phyloP scores from a whole-genome alignment of 2,329 filamentous ascomycete genomes.

The Davidsoniella neocaledoniae region DNA sequence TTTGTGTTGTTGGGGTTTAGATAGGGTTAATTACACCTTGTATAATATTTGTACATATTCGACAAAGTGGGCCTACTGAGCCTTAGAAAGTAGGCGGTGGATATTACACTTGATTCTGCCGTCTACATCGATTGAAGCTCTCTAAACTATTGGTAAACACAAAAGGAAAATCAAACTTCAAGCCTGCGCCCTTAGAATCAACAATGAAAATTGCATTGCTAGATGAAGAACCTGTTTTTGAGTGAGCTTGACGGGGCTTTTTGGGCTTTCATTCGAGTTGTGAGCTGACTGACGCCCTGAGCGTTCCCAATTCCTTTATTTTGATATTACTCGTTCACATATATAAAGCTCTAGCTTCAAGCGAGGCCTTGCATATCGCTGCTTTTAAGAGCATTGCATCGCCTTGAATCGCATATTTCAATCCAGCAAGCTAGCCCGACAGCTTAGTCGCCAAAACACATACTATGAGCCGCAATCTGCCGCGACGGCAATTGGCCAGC shows the following conservation, averaged over 20 bases:
- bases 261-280: background rate
- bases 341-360: too few relatives aligned
- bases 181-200: background rate
- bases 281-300: background rate
- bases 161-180: background rate
- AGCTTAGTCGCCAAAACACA: background rate
- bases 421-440: background rate
- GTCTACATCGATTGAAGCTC: too few relatives aligned
- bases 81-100: background rate
- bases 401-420: background rate
- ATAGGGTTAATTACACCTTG: too few relatives aligned
- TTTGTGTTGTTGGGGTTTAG: too few relatives aligned
- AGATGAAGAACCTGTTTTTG: too few relatives aligned
- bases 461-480: slow-evolving; percentile 27
- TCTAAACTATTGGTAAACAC: background rate
- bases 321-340: background rate
- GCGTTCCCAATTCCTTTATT: background rate
- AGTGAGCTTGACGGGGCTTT: background rate
- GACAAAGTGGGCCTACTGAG: background rate
- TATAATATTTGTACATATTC: too few relatives aligned
- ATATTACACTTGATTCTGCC: background rate
- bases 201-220: too few relatives aligned
- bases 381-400: too few relatives aligned
- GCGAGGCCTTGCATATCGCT: too few relatives aligned
- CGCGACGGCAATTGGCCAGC: slow-evolving; percentile 20